phyloP scores from a whole-genome alignment of 2,329 filamentous ascomycete genomes.

The Fusarium citri region DNA sequence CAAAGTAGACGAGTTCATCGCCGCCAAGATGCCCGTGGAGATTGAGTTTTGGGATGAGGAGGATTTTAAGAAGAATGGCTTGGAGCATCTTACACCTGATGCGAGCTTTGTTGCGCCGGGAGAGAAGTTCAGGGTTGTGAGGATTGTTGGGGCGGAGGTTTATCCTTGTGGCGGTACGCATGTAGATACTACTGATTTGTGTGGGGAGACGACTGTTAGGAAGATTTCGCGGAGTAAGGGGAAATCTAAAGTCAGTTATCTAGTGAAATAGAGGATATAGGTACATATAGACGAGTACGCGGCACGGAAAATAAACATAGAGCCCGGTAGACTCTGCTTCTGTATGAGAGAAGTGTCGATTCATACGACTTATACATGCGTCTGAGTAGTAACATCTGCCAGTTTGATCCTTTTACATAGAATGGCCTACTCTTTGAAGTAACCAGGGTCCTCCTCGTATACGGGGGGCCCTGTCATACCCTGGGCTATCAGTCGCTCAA shows the following conservation, averaged over 20 bases:
- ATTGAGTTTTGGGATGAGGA: slow-evolving; percentile 74
- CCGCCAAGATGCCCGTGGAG: slow-evolving; percentile 66
- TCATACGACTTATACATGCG: neutral
- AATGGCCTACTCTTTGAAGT: too few species aligned
- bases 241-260: slow-evolving; percentile 43
- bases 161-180: slow-evolving; percentile 84
- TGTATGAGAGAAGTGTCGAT: neutral
- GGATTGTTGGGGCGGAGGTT: slow-evolving; percentile 74
- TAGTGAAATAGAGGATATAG: slow-evolving; percentile 31
- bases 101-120: slow-evolving; percentile 46
- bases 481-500: neutral
- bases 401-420: too few species aligned
- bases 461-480: neutral
- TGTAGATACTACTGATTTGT: slow-evolving; percentile 69
- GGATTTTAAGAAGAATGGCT: slow-evolving; percentile 65
- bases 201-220: slow-evolving; percentile 71
- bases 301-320: neutral
- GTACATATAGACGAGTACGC: too few species aligned
- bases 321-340: neutral
- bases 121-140: slow-evolving; percentile 73
- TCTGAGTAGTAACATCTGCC: too few species aligned
- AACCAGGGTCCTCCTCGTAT: neutral
- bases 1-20: slow-evolving; percentile 69
- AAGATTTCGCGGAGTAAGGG: slow-evolving; percentile 63
- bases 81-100: slow-evolving; percentile 68